Evolutionary conservation across 805 yeast genomes (phyloP).

Genomic region (Kazachstania martiniae): DNA sequence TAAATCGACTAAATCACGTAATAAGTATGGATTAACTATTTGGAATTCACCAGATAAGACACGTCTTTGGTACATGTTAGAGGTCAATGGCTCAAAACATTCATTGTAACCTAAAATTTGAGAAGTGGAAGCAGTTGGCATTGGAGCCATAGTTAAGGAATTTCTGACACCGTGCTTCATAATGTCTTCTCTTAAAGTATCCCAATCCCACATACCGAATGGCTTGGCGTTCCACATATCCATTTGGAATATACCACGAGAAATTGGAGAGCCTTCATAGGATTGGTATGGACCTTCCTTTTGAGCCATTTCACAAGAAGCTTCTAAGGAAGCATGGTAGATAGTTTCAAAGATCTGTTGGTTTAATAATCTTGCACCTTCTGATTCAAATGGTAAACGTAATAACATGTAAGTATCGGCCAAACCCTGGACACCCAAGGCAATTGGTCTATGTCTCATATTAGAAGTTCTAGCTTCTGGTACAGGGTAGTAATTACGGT

Average conservation of each 20-base stretch:
- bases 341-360: constrained; percentile 88
- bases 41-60: constrained; percentile 92
- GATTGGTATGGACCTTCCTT: constrained; percentile 59
- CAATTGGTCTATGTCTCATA: constrained; percentile 80
- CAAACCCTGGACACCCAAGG: constrained; percentile 96
- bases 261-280: constrained; percentile 81
- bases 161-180: constrained; percentile 65
- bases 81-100: constrained; percentile 93
- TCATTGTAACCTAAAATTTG: constrained; percentile 90
- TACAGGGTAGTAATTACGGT: constrained; percentile 77
- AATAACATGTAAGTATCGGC: constrained; percentile 80
- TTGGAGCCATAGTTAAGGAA: constrained; percentile 82
- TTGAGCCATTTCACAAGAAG: constrained; percentile 72
- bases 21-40: constrained; percentile 76
- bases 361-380: constrained; percentile 65
- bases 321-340: constrained; percentile 86
- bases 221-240: constrained; percentile 84
- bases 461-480: constrained; percentile 67
- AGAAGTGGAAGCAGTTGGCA: constrained; percentile 98
- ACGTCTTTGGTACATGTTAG: constrained; percentile 83
- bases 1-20: constrained; percentile 69
- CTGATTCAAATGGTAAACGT: constrained; percentile 78
- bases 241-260: constrained; percentile 73
- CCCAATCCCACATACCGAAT: constrained; percentile 82
- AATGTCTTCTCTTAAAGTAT: constrained; percentile 47